Evolutionary conservation across 495 filamentous ascomycete species (phyloP).

Genomic region (Penicillium alfredii): DNA sequence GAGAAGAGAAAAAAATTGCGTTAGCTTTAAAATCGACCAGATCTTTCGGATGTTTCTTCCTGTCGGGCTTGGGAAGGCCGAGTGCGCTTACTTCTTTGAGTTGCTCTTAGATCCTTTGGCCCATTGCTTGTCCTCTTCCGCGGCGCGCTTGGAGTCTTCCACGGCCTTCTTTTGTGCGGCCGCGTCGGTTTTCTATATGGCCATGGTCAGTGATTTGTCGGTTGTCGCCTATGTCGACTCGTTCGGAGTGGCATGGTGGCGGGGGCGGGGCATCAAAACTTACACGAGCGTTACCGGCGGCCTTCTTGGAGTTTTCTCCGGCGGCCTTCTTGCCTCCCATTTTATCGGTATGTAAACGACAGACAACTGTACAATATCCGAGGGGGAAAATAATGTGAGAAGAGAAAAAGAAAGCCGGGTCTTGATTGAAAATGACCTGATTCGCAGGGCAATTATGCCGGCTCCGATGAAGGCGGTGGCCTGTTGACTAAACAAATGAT

Average conservation of each 20-base stretch:
- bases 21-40: conserved; percentile 22
- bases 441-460: conserved; percentile 24
- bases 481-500: conserved; percentile 5
- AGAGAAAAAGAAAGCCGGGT: conserved; percentile 14
- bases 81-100: conserved; percentile 70
- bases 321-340: conserved; percentile 57
- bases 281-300: conserved; percentile 69
- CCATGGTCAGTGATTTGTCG: conserved; percentile 11
- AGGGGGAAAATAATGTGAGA: not conserved
- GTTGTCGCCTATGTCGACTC: not conserved
- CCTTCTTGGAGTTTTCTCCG: conserved; percentile 83
- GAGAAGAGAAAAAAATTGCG: not conserved
- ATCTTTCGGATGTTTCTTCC: too few species aligned
- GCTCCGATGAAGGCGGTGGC: conserved; percentile 24
- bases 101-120: conserved; percentile 74
- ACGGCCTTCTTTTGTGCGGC: conserved; percentile 70
- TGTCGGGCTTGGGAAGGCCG: not conserved
- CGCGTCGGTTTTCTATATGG: conserved; percentile 74
- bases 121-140: conserved; percentile 74
- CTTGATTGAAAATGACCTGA: conserved; percentile 19
- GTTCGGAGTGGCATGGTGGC: conserved; percentile 15
- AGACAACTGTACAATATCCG: not conserved
- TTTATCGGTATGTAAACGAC: conserved; percentile 5
- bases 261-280: conserved; percentile 32
- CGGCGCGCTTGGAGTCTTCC: conserved; percentile 60